Percentiles rank a stretch among this genome's conserved stretches.
Evolutionary conservation across 2,329 filamentous ascomycete genomes (phyloP).

Genomic region (Aureobasidium sp.): DNA sequence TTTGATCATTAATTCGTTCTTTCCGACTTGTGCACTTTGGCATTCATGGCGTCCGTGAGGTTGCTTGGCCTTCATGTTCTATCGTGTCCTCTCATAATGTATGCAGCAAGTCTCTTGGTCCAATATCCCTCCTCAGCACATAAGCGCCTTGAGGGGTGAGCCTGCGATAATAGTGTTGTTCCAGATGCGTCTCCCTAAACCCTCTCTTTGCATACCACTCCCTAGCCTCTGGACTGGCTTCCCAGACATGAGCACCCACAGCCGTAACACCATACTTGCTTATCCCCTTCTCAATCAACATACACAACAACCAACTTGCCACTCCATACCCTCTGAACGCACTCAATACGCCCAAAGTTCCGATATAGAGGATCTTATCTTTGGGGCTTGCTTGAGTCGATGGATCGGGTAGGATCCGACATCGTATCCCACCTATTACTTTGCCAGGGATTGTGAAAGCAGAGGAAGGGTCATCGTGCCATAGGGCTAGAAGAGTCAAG

Average conservation of each 20-base stretch:
- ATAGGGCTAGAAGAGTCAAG: constrained; percentile 54
- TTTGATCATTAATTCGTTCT: background rate
- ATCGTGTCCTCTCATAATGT: background rate
- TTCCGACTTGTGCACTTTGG: background rate
- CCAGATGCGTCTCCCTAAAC: constrained; percentile 46
- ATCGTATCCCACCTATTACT: constrained; percentile 42
- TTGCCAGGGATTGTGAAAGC: constrained; percentile 25
- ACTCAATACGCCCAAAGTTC: constrained; percentile 53
- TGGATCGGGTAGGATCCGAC: constrained; percentile 34
- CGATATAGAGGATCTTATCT: constrained; percentile 49
- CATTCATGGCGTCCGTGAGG: background rate
- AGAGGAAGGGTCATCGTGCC: constrained; percentile 40
- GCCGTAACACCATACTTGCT: constrained; percentile 44
- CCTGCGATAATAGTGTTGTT: constrained; percentile 53
- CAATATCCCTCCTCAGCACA: constrained; percentile 42
- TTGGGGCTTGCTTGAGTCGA: background rate
- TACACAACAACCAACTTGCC: constrained; percentile 47
- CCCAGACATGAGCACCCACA: constrained; percentile 59
- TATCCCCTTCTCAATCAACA: constrained; percentile 31
- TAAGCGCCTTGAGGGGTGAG: constrained; percentile 51
- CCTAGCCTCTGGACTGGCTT: constrained; percentile 53
- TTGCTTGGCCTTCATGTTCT: background rate
- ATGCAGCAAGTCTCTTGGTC: background rate
- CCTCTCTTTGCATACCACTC: constrained; percentile 55
- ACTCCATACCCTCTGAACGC: constrained; percentile 54